A percentile compares a stretch with the other conserved stretches of the same genome.
Evolutionary conservation across 2,329 filamentous ascomycete species (phyloP).

Genomic region (Xylariaceae sp.): DNA sequence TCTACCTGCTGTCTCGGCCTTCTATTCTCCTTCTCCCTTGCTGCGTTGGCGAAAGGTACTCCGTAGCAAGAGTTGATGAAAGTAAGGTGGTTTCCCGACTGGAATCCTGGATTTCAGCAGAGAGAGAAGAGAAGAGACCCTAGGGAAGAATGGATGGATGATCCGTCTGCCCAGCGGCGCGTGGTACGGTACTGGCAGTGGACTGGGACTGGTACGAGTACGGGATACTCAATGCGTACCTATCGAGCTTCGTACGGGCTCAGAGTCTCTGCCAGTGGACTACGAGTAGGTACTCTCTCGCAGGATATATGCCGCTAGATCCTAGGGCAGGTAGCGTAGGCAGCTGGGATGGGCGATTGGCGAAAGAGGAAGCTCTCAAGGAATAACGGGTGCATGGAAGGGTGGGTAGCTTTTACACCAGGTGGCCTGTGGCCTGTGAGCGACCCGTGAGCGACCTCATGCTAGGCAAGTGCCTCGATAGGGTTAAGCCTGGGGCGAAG

Average conservation of each 20-base stretch:
- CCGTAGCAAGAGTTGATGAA: slow-evolving; percentile 3
- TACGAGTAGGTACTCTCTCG: not conserved
- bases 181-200: too few species aligned
- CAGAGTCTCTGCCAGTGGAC: not conserved
- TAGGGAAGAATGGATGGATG: too few species aligned
- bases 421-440: not conserved
- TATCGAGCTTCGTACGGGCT: not conserved
- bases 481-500: not conserved
- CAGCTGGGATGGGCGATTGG: slow-evolving; percentile 10
- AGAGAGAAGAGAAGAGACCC: not conserved
- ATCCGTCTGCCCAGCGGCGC: too few species aligned
- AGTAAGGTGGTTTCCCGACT: not conserved
- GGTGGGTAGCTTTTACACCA: slow-evolving; percentile 1
- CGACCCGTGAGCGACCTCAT: slow-evolving; percentile 5
- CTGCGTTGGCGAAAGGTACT: not conserved
- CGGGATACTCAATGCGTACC: not conserved
- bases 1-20: not conserved
- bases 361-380: slow-evolving; percentile 24
- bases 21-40: not conserved
- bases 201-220: too few species aligned
- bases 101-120: not conserved
- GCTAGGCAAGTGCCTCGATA: slow-evolving; percentile 9
- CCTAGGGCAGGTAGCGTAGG: not conserved
- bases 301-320: not conserved
- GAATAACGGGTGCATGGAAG: slow-evolving; percentile 13